phyloP scores from a whole-genome alignment of 2,329 filamentous ascomycete species.

The Hymenotorrendiella dingleyae region DNA sequence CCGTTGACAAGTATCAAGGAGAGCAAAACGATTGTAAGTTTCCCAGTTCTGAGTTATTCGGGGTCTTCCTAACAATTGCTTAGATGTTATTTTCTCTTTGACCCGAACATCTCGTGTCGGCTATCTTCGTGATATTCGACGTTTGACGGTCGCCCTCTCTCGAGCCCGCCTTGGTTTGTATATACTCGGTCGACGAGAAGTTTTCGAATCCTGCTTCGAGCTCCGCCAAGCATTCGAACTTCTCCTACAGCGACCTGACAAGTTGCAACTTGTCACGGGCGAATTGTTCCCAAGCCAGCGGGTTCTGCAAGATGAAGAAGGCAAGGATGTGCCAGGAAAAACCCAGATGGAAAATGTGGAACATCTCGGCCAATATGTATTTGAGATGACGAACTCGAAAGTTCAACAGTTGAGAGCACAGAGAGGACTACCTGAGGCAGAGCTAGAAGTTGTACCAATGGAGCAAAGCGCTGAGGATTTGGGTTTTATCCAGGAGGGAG shows the following conservation, averaged over 20 bases:
- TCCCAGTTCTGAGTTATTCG: not conserved
- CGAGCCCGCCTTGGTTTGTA: constrained; percentile 89
- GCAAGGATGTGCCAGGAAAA: constrained; percentile 44
- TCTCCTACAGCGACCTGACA: constrained; percentile 71
- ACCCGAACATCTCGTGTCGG: constrained; percentile 84
- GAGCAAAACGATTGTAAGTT: constrained; percentile 96
- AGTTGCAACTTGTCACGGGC: constrained; percentile 72
- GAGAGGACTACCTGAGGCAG: constrained; percentile 22
- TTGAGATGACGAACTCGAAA: constrained; percentile 73
- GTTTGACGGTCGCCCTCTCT: constrained; percentile 89
- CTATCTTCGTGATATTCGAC: constrained; percentile 87
- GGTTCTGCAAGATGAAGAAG: constrained; percentile 37
- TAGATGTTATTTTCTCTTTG: constrained; percentile 88
- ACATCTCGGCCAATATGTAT: constrained; percentile 93
- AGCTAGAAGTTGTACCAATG: constrained; percentile 10
- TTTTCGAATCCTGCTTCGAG: constrained; percentile 87
- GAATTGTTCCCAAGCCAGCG: constrained; percentile 77
- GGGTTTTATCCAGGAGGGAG: constrained; percentile 11
- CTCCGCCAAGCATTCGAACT: constrained; percentile 79
- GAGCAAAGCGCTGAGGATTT: constrained; percentile 4
- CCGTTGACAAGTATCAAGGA: constrained; percentile 97
- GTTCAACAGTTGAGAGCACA: constrained; percentile 28
- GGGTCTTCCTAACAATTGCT: constrained; percentile 10
- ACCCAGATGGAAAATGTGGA: constrained; percentile 85
- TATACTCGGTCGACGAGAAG: constrained; percentile 77